Evolutionary conservation across 768 basidiomycete genomes (phyloP), one percentile per base, ranked within the genome.

Genomic region (Pleurotus tuber-regium): DNA sequence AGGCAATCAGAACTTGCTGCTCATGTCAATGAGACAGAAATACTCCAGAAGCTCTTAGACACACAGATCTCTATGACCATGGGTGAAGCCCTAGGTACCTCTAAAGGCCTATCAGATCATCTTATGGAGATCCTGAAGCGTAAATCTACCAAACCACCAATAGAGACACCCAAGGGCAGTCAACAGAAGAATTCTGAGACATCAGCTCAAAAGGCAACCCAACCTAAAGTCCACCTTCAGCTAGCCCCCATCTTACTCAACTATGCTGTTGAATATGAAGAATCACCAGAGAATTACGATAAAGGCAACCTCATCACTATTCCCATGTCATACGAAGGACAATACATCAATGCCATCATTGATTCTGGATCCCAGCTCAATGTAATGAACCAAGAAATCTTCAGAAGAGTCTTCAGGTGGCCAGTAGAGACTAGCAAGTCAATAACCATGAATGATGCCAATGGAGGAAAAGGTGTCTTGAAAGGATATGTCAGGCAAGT

Each of bases 361-460:
- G 35, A 36, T 8, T 36, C 35, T n/a, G 35, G 35, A 1, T 36
- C 35, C 35, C 35, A 36, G 19, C 35, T 36, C 35, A 36, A 36
- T 36, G 19, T 36, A 6, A 36, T 36, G 19, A 14, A 36, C 19
- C n/a, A 14, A 4, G 35, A 36, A 36, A 18, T 36, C 35, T 36
- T n/a, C 35, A 36, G 19, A 14, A 36, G 19, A n/a, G 14, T 14
- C 35, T 16, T 43, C 23, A 14, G 4, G 14, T 14, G n/a, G 14
- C 41, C 55, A 3, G 56, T 59, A 36, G 58, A 59, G 23, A 51
- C 47, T 7, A 48, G 43, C 8, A 28, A 41, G 24, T 42, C 48
- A 16, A 52, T 50, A 9, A 54, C 33, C 3, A 55, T 61, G 54
- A 38, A 35, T 14, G 59, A 65, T 35, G 61, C 59, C 4, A 65